Base-by-base conservation (phyloP, 1,284 basidiomycete species). In the Somion occarium region DNA sequence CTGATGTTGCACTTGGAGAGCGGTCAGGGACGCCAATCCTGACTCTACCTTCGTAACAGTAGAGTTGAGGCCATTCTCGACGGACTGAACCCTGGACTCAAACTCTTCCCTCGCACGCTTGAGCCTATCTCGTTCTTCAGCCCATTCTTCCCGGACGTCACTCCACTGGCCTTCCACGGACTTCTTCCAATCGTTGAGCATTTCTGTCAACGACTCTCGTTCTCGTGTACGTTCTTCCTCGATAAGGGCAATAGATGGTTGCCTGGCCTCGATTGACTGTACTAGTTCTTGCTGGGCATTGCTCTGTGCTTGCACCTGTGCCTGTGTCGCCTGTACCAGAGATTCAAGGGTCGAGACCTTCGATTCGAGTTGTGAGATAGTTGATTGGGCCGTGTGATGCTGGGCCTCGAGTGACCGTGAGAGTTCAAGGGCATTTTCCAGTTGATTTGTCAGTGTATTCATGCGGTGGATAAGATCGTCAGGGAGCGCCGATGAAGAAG, bases 141-240 rank as follows among this genome's bases (percentile, higher is more conserved):
- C 78, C 91, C 93, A 93, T 46, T 88, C 86, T 58, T 91, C 84
- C 56, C 88, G 80, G 42, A 93, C 85, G 51, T 74, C 71, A 26
- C 74, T 76, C 90, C 91, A 95, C 52, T 86, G 81, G 5, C 84
- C 83, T 60, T 95, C 91, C 13, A 91, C 80, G 5, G 64, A 71
- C 63, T 80, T 85, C 65, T 83, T 85, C 83, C 82, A 87, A 54
- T 85, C 80, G 5, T 69, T 67, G 46, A 88, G 67, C 65, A 83
- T 76, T 20, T 72, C 65, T 1, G 75, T 78, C 34, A 84, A 64
- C 1, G 74, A 76, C 39, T 77, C 74, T 9, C 69, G 73, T 48
- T 72, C 72, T 34, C 65, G 59, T 34, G 62, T 62, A 2, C 62
- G 61, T 46, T 67, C 68, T 48, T 70, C 59, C 24, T 59, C 60